Percentiles rank a stretch among this genome's conserved stretches.
Evolutionary conservation across 495 filamentous ascomycete genomes (phyloP).

Genomic region (Podospora anserina): DNA sequence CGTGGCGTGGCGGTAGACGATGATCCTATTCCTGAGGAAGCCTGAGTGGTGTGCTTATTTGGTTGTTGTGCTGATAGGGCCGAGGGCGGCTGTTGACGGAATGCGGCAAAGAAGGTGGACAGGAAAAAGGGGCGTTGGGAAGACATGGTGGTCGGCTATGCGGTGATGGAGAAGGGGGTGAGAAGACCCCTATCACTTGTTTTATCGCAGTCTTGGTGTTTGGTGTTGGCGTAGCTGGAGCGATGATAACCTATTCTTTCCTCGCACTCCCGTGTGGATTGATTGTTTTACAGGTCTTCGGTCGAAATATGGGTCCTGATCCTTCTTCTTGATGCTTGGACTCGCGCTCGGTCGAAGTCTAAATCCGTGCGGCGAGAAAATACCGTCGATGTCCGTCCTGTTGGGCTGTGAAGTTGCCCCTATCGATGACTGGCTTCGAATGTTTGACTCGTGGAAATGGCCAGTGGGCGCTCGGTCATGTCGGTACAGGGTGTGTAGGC

Average conservation of each 20-base stretch:
- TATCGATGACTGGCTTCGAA: neutral
- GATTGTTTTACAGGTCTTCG: neutral
- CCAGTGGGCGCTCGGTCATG: neutral
- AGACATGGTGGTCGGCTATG: conserved; percentile 46
- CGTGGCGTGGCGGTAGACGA: conserved; percentile 16
- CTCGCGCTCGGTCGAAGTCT: neutral
- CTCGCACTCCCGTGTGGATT: neutral
- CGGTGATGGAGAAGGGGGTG: conserved; percentile 4
- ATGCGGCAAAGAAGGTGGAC: conserved; percentile 81
- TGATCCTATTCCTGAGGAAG: conserved; percentile 34
- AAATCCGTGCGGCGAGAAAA: neutral
- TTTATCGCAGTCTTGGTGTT: neutral
- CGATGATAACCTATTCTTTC: neutral
- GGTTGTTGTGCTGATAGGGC: conserved; percentile 36
- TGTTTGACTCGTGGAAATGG: neutral
- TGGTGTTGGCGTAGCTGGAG: neutral
- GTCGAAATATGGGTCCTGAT: neutral
- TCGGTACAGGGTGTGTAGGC: neutral
- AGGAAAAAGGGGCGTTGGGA: conserved; percentile 80
- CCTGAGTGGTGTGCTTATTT: conserved; percentile 41
- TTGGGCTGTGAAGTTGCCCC: neutral
- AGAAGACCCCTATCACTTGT: neutral
- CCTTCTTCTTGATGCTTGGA: neutral
- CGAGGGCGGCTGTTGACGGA: conserved; percentile 53
- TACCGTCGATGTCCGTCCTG: neutral